Conservation (phyloP, 2,329 filamentous ascomycete genomes). For the Lachnellula occidentalis region DNA sequence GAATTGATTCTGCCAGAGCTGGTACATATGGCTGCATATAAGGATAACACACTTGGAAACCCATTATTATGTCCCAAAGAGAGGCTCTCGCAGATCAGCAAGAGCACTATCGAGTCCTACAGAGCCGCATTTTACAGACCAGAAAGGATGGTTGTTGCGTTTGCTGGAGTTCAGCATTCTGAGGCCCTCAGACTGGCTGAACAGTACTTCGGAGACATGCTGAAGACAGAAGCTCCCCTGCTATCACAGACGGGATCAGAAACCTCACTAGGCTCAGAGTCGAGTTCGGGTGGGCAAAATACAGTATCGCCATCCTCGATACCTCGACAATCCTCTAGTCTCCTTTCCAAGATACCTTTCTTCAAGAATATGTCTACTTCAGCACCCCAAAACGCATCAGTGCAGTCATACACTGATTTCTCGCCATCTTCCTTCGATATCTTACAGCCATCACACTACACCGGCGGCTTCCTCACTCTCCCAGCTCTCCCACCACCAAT, state of each 20-base stretch:
- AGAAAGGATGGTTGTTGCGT: constrained; percentile 89
- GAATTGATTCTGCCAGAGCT: constrained; percentile 93
- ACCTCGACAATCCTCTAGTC: constrained; percentile 37
- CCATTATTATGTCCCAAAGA: constrained; percentile 88
- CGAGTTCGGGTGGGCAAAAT: constrained; percentile 21
- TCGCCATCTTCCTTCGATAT: constrained; percentile 50
- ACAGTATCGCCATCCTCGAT: constrained; percentile 36
- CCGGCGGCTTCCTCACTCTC: constrained; percentile 85
- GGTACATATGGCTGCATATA: constrained; percentile 91
- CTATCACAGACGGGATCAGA: constrained; percentile 54
- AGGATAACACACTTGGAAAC: constrained; percentile 93
- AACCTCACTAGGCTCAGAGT: constrained; percentile 43
- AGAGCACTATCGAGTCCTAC: constrained; percentile 69
- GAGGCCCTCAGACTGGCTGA: constrained; percentile 75
- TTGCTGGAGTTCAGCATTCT: constrained; percentile 81
- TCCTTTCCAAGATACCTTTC: constrained; percentile 82
- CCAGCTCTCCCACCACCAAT: constrained; percentile 72
- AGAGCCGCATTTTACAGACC: constrained; percentile 79
- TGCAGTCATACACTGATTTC: constrained; percentile 40
- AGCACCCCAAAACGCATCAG: constrained; percentile 55
- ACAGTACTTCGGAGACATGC: constrained; percentile 90
- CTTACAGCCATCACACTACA: constrained; percentile 70
- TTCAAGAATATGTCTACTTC: constrained; percentile 84
- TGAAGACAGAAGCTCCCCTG: constrained; percentile 43
- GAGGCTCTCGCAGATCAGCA: constrained; percentile 68